Evolutionary conservation across 1,139 yeast genomes (phyloP).

Genomic region (Zygosaccharomyces sapae): DNA sequence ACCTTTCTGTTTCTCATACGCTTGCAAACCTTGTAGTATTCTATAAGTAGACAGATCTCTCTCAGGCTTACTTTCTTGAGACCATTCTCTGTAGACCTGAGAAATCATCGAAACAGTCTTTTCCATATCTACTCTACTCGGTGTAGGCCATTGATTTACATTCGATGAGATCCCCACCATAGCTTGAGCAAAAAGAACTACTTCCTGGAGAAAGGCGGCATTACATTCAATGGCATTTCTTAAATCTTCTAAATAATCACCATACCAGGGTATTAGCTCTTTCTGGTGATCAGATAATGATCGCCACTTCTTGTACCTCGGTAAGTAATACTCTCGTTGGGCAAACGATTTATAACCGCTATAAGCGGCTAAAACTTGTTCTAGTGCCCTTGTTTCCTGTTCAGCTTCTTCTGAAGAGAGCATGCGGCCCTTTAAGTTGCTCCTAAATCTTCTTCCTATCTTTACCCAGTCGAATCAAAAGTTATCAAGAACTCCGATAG

Average conservation of each 20-base stretch:
- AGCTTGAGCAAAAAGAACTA: conserved; percentile 47
- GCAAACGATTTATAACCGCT: conserved; percentile 35
- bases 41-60: conserved; percentile 34
- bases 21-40: conserved; percentile 46
- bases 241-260: conserved; percentile 43
- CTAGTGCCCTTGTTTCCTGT: background rate
- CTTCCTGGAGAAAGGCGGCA: conserved; percentile 43
- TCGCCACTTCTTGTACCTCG: conserved; percentile 37
- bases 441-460: background rate
- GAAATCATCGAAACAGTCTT: conserved; percentile 59
- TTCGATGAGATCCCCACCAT: conserved; percentile 52
- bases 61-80: conserved; percentile 55
- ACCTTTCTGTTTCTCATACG: conserved; percentile 42
- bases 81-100: conserved; percentile 77
- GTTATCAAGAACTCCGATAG: background rate
- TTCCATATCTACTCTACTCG: conserved; percentile 48
- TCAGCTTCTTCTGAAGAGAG: background rate
- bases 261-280: conserved; percentile 50
- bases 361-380: conserved; percentile 2
- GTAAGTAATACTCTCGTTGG: conserved; percentile 29
- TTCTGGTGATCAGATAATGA: conserved; percentile 43
- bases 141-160: conserved; percentile 45
- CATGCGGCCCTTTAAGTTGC: background rate
- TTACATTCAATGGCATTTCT: conserved; percentile 48
- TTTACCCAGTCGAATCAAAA: background rate